Evolutionary conservation across 2,329 filamentous ascomycete species (phyloP).

Genomic region (Ascochyta koolunga): DNA sequence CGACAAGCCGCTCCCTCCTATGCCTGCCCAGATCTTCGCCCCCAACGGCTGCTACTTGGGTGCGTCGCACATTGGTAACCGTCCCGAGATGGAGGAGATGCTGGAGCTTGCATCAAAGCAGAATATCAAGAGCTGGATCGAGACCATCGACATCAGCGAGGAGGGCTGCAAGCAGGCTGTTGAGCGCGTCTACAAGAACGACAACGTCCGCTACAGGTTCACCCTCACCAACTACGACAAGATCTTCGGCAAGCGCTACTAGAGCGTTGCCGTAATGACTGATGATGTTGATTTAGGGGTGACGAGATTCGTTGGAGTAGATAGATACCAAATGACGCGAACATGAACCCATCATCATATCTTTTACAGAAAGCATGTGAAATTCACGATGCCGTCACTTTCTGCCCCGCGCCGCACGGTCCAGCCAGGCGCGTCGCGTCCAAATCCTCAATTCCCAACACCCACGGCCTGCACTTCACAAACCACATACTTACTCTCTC

Average conservation of each 20-base stretch:
- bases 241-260: conserved; percentile 62
- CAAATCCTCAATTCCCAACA: neutral
- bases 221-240: conserved; percentile 72
- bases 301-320: conserved; percentile 1
- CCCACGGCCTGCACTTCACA: too few relatives aligned
- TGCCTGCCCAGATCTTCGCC: conserved; percentile 77
- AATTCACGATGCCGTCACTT: conserved; percentile 12
- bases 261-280: conserved; percentile 13
- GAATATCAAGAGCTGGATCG: conserved; percentile 61
- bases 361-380: too few relatives aligned
- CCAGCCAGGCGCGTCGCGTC: conserved; percentile 14
- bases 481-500: too few relatives aligned
- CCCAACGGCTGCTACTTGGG: conserved; percentile 68
- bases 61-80: conserved; percentile 58
- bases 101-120: conserved; percentile 57
- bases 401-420: conserved; percentile 15
- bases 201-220: conserved; percentile 74
- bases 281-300: conserved; percentile 5
- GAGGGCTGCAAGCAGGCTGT: conserved; percentile 73
- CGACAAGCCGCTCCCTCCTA: conserved; percentile 72
- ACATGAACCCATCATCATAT: conserved; percentile 1
- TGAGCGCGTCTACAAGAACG: conserved; percentile 68
- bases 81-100: conserved; percentile 59
- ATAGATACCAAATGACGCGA: conserved; percentile 19
- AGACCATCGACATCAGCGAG: conserved; percentile 74